Base-by-base conservation (phyloP, 192 early-diverging fungal genomes). In the Jimgerdemannia lactiflua region DNA sequence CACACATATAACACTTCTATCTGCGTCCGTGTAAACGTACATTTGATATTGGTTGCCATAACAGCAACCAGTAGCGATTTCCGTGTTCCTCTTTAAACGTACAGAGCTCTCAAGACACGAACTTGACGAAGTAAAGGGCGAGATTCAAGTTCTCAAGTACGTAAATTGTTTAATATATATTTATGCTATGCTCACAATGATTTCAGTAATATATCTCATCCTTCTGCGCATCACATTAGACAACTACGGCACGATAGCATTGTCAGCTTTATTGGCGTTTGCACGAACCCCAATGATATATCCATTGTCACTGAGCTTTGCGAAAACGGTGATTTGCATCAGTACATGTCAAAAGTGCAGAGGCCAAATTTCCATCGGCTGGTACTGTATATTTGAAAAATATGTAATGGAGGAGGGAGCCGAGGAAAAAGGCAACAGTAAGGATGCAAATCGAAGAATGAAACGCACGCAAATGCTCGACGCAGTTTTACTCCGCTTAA, bases 191-290 rank as follows among this genome's bases (percentile, higher is more conserved):
- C 29, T 29, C 1, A 29, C 29, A 29, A 29, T 29, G 49, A 14
- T 59, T 59, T 59, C 14, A 10, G 8, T 59, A 59, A 14, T 59
- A 14, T 6, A 10, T 59, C 8, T 10, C 49, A 49, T 59, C 4
- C 72, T 66, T 72, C 44, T 64, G 20, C n/a, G 14, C 20, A 67
- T 49, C 70, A 40, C 40, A 75, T 39, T 70, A 89, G 88, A 79
- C 91, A 92, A 80, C 79, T 93, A 71, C 86, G 91, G 64, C 91
- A 93, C 76, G 92, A 93, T 67, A 93, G 91, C 78, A 89, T 93
- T 68, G 86, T 91, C 42, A 77, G 83, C 41, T 93, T 93, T 69
- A 89, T 93, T 54, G 92, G 92, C 41, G 91, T 93, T 11, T 90
- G 89, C 74, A 89, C 91, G 42, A 86, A 91, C 73, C 80, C 87